A percentile compares a stretch with the other conserved stretches of the same genome.
Conservation (phyloP, 169 alveolate species). For the Plasmodium inui region DNA sequence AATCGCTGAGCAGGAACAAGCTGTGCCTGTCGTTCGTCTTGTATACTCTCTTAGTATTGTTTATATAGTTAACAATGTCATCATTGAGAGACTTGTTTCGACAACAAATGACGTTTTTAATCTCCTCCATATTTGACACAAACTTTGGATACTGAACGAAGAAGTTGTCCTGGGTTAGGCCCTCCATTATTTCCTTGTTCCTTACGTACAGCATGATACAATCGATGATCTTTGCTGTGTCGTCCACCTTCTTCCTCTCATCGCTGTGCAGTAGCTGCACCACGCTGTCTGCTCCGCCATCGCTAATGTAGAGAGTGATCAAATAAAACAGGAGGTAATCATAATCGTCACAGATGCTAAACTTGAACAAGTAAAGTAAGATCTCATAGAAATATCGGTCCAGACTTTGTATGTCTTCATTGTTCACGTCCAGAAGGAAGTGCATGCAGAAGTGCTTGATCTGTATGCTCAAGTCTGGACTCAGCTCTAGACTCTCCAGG, state of each 20-base stretch:
- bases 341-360: conserved; percentile 47
- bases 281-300: background rate
- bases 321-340: conserved; percentile 48
- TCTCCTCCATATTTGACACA: conserved; percentile 3
- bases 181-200: conserved; percentile 24
- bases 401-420: conserved; percentile 35
- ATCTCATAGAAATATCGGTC: conserved; percentile 45
- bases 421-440: conserved; percentile 28
- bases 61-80: conserved; percentile 44
- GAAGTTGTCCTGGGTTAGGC: conserved; percentile 14
- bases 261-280: conserved; percentile 6
- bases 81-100: conserved; percentile 29
- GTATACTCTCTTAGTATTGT: conserved; percentile 41
- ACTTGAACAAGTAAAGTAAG: conserved; percentile 12
- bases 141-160: conserved; percentile 7
- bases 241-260: conserved; percentile 23
- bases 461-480: conserved; percentile 30
- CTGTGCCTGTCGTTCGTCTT: conserved; percentile 10
- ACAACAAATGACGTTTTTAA: conserved; percentile 8
- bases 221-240: conserved; percentile 12
- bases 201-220: conserved; percentile 38
- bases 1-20: conserved; percentile 21
- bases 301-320: conserved; percentile 18
- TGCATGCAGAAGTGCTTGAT: conserved; percentile 65
- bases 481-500: conserved; percentile 28